Percentiles rank a stretch among this genome's conserved stretches.
Conservation (phyloP, 371 early-diverging fungal genomes). For the Rhizopus stolonifer region DNA sequence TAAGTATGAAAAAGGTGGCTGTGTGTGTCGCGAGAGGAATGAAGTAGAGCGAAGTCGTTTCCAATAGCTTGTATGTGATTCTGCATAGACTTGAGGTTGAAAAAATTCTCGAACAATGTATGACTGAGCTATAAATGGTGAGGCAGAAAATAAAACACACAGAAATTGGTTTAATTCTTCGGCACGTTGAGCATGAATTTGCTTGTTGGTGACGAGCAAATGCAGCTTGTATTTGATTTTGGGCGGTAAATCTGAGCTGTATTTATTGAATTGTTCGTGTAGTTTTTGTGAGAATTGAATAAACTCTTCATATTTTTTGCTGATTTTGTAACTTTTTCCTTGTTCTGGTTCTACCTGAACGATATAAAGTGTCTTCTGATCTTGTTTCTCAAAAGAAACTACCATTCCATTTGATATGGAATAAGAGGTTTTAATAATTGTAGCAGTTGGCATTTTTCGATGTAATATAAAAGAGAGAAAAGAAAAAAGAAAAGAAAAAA, state of each 20-base stretch:
- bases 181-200: constrained; percentile 17
- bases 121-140: constrained; percentile 19
- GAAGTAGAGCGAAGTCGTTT: constrained; percentile 26
- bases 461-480: neutral
- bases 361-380: constrained; percentile 25
- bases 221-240: constrained; percentile 18
- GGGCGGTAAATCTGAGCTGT: constrained; percentile 10
- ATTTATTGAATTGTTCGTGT: constrained; percentile 19
- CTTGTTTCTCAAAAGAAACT: constrained; percentile 24
- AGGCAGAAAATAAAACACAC: constrained; percentile 8
- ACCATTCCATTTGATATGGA: constrained; percentile 15
- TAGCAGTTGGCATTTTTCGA: constrained; percentile 11
- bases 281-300: constrained; percentile 25
- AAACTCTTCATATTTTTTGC: constrained; percentile 26
- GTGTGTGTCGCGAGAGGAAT: constrained; percentile 11
- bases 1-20: constrained; percentile 21
- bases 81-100: neutral
- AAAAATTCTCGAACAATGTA: constrained; percentile 23
- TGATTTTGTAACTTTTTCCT: constrained; percentile 9
- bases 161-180: constrained; percentile 27
- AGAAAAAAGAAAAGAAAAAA: neutral
- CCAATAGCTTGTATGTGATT: constrained; percentile 11
- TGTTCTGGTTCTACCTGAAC: constrained; percentile 19
- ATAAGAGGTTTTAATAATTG: neutral
- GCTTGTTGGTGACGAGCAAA: constrained; percentile 9